Evolutionary conservation across 306 rosid species (phyloP), one percentile per base, ranked within the genome.

Genomic region (Cicer cuneatum): DNA sequence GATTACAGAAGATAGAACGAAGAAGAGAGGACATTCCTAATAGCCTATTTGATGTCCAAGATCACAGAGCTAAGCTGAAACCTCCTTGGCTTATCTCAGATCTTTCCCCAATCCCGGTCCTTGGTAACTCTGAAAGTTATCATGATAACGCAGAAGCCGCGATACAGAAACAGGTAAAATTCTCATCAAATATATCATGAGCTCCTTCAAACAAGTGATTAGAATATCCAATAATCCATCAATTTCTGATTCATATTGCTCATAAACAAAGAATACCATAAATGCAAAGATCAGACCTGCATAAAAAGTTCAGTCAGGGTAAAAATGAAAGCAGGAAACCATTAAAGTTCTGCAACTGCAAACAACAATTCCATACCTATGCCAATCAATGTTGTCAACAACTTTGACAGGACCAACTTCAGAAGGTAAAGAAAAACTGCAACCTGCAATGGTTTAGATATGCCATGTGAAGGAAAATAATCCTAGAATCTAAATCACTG

Each of bases 201-300:
- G 51, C 73, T 79, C 85, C 73, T 77, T 84, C 62, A 69, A 37
- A 40, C 75, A 8, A 24, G 43, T 52, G 71, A 59, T 65, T 10
- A 87, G 74, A 69, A 75, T 19, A 78, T 80, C 84, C 21, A 63
- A 72, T 8, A 84, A 47, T 60, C 79, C 89, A 67, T 90, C 92
- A 59, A 90, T 78, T 85, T 88, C 93, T 8, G 84, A 56, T 75
- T 93, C 96, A 43, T 85, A 89, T 86, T 90, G 97, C 86, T 93
- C 97, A 4, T 89, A 89, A 72, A 90, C 79, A 67, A 89, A 90
- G 86, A 93, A 90, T 7, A 83, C 88, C 45, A 88, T 87, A 83
- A 93, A 93, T 19, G 93, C 78, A 35, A 84, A 73, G 66, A 78
- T 89, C 80, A 90, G 79, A 33, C 88, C 96, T 93, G 84, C 87